These are phyloP conservation scores for Thelonectria blattea DNA, from an alignment of 2,329 filamentous ascomycete species.

Conservation along the genomic window DNA sequence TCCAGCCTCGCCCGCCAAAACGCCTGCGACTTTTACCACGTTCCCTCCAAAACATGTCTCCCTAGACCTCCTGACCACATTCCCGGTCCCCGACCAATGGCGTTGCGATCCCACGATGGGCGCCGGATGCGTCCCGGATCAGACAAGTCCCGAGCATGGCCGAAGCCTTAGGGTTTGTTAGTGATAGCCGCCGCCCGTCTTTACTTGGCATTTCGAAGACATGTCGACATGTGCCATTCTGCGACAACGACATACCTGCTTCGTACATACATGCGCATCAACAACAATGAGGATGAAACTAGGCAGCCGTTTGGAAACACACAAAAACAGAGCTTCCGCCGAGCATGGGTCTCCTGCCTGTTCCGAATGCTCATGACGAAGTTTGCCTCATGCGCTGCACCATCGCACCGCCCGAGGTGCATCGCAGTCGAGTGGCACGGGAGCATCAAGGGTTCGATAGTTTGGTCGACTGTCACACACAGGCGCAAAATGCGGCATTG, in stretches of 20 bases:
- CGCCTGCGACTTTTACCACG: no score
- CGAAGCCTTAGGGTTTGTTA: not conserved
- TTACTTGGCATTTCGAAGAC: not conserved
- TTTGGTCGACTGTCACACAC: not conserved
- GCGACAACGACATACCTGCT: not conserved
- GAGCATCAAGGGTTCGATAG: not conserved
- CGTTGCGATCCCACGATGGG: slow-evolving; percentile 6
- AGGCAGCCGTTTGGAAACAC: not conserved
- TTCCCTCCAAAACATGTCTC: no score
- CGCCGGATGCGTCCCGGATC: slow-evolving; percentile 22
- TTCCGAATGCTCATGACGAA: not conserved
- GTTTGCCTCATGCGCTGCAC: not conserved
- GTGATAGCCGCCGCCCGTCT: not conserved
- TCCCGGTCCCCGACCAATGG: slow-evolving; percentile 16
- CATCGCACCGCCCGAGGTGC: not conserved
- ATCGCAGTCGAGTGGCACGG: no score
- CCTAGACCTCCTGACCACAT: no score
- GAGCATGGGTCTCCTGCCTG: not conserved
- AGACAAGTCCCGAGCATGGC: slow-evolving; percentile 4
- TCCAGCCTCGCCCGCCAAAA: not conserved
- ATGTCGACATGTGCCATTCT: not conserved
- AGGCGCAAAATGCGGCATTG: not conserved
- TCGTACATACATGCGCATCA: not conserved
- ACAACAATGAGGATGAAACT: not conserved
- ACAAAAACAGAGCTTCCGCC: not conserved